These are phyloP conservation scores for Claviceps purpurea DNA, from an alignment of 2,329 filamentous ascomycete genomes.

Conservation along the genomic window DNA sequence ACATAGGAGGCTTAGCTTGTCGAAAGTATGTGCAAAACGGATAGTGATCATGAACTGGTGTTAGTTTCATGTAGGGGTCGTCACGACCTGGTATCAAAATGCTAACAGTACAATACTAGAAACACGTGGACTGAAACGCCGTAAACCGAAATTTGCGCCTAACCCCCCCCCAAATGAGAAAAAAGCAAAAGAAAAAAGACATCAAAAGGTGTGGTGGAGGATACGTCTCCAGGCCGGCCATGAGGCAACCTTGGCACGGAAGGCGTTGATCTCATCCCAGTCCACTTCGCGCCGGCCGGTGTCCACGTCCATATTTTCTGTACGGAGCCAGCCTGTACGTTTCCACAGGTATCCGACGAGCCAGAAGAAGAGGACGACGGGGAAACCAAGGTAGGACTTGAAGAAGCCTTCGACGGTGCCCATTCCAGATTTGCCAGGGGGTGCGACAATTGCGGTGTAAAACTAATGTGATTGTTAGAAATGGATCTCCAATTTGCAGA, in stretches of 20 bases:
- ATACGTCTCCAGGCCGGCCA: constrained; percentile 38
- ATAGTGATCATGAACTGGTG: no score
- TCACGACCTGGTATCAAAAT: constrained; percentile 12
- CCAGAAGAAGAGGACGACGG: constrained; percentile 44
- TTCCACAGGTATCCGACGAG: constrained; percentile 51
- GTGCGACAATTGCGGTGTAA: constrained; percentile 33
- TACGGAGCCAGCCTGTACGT: constrained; percentile 43
- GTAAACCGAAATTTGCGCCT: neutral
- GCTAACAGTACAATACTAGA: constrained; percentile 8
- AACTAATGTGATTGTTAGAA: constrained; percentile 20
- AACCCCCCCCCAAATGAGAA: neutral
- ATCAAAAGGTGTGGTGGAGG: constrained; percentile 25
- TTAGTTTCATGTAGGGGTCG: neutral
- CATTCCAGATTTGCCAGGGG: constrained; percentile 18
- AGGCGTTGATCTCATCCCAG: constrained; percentile 48
- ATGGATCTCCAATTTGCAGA: neutral
- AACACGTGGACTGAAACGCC: neutral
- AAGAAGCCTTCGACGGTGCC: constrained; percentile 39
- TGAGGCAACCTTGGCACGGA: constrained; percentile 33
- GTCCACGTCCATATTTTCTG: constrained; percentile 53
- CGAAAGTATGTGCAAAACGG: no score
- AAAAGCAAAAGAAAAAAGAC: neutral
- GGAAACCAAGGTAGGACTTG: constrained; percentile 39
- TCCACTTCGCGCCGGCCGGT: constrained; percentile 51
- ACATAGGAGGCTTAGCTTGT: no score